These are phyloP conservation scores for Biancaea sappan DNA, from an alignment of 306 rosid genomes.

Conservation along the genomic window DNA sequence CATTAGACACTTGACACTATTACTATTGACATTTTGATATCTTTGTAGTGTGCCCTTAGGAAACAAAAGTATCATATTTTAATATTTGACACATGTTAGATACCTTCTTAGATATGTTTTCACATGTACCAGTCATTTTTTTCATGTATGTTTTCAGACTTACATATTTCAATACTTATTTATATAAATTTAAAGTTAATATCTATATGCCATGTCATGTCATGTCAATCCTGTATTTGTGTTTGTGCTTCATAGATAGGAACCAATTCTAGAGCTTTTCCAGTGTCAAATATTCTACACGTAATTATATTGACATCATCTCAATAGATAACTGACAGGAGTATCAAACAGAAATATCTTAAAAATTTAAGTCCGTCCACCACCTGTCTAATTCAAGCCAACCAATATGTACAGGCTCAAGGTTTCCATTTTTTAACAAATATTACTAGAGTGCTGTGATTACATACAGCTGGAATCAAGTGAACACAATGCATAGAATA, in stretches of 20 bases:
- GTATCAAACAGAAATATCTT: not conserved
- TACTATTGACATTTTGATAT: not conserved
- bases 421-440: not conserved
- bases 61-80: no score
- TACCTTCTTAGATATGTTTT: no score
- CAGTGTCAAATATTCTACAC: slow-evolving; percentile 9
- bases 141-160: not conserved
- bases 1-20: slow-evolving; percentile 7
- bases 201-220: not conserved
- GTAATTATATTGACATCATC: slow-evolving; percentile 7
- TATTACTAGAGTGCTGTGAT: not conserved
- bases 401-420: not conserved
- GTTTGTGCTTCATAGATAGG: slow-evolving; percentile 26
- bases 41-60: not conserved
- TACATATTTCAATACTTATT: not conserved
- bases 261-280: slow-evolving; percentile 23
- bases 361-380: not conserved
- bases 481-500: slow-evolving; percentile 17
- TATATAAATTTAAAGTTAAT: no score
- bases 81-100: no score
- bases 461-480: not conserved
- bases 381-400: not conserved
- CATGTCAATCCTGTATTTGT: no score
- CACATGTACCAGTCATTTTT: no score
- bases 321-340: no score